Percentiles rank a stretch among this genome's conserved stretches.
Conservation (phyloP, 1,139 yeast genomes). For the Saccharomyces hybrid region DNA sequence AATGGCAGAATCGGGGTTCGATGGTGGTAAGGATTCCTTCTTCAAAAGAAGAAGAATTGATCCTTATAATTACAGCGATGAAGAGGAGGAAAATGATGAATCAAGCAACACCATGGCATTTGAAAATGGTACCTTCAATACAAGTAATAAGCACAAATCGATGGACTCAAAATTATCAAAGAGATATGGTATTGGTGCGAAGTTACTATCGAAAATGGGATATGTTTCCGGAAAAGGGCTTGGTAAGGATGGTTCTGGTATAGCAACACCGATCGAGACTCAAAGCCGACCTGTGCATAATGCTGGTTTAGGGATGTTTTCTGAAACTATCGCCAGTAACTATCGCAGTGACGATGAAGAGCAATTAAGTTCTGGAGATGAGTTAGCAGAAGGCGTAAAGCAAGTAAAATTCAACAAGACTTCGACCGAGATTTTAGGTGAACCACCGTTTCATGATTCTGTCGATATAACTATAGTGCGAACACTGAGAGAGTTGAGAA, state of each 20-base stretch:
- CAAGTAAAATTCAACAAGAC: conserved; percentile 8
- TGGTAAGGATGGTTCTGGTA: conserved; percentile 66
- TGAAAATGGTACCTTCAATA: not conserved
- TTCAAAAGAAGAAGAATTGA: conserved; percentile 8
- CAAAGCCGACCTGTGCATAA: conserved; percentile 52
- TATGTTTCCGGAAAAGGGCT: conserved; percentile 76
- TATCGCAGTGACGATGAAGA: conserved; percentile 10
- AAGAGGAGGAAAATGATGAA: conserved; percentile 9
- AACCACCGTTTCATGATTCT: not conserved
- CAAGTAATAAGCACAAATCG: not conserved
- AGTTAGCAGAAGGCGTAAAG: not conserved
- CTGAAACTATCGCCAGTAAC: conserved; percentile 1
- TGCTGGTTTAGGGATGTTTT: conserved; percentile 57
- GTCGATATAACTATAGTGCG: not conserved
- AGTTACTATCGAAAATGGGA: conserved; percentile 77
- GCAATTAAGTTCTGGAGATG: conserved; percentile 13
- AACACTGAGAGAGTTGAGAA: not conserved
- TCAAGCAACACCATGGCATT: not conserved
- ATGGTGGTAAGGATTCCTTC: not conserved
- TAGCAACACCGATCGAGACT: conserved; percentile 69
- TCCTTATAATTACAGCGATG: conserved; percentile 10
- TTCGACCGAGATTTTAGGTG: conserved; percentile 4
- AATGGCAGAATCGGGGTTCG: not conserved
- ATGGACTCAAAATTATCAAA: conserved; percentile 10
- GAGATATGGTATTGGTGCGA: conserved; percentile 80